phyloP scores from a whole-genome alignment of 495 filamentous ascomycete species.

The Annulohypoxylon stygium region DNA sequence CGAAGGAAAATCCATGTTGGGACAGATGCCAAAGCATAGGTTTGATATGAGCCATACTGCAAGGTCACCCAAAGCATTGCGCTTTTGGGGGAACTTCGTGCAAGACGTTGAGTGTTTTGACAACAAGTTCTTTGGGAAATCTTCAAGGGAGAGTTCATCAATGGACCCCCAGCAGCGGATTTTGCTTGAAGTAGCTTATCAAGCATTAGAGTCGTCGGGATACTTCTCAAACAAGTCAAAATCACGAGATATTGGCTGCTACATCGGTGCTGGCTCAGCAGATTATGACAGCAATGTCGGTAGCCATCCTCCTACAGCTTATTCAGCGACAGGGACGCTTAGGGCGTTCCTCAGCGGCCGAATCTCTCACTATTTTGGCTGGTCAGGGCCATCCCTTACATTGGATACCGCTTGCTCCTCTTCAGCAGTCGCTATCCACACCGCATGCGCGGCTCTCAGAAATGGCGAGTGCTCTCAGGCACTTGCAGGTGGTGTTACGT shows the following conservation, averaged over 20 bases:
- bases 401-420: conserved; percentile 66
- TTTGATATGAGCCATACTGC: not conserved
- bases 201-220: conserved; percentile 58
- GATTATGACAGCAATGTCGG: conserved; percentile 38
- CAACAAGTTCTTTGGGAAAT: conserved; percentile 64
- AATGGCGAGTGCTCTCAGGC: conserved; percentile 53
- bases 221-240: not conserved
- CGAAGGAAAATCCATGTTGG: not conserved
- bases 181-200: conserved; percentile 59
- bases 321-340: conserved; percentile 12
- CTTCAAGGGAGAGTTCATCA: conserved; percentile 54
- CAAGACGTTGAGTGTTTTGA: conserved; percentile 54
- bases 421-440: conserved; percentile 57
- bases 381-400: conserved; percentile 59
- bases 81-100: conserved; percentile 43
- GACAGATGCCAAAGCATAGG: too few relatives aligned
- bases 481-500: conserved; percentile 50
- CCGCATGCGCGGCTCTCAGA: conserved; percentile 52
- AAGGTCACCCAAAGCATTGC: not conserved
- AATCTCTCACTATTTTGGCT: conserved; percentile 59
- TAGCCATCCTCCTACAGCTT: conserved; percentile 25
- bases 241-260: conserved; percentile 56
- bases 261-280: conserved; percentile 68
- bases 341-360: not conserved
- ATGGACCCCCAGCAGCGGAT: conserved; percentile 63